Conservation (phyloP, 1,284 basidiomycete genomes). For the Ustilago cynodontis region DNA sequence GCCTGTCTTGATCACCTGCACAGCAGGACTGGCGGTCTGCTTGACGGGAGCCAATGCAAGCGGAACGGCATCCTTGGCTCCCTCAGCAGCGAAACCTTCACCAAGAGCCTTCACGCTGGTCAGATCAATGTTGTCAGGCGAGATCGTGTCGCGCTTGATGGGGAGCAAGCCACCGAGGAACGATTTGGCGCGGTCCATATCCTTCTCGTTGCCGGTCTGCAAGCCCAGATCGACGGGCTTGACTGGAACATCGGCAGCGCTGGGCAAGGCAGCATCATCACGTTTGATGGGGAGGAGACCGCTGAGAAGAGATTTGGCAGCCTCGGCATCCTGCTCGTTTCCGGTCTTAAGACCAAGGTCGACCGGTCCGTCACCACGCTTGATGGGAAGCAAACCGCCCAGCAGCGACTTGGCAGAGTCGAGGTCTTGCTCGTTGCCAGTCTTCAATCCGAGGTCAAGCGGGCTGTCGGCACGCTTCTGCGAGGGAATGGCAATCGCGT, state of each 20-base stretch:
- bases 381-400: constrained; percentile 18
- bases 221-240: constrained; percentile 17
- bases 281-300: constrained; percentile 7
- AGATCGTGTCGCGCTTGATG: constrained; percentile 41
- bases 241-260: background rate
- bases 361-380: constrained; percentile 24
- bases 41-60: constrained; percentile 25
- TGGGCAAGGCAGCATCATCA: too few relatives aligned
- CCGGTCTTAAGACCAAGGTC: constrained; percentile 21
- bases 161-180: constrained; percentile 25
- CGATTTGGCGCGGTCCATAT: constrained; percentile 19
- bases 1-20: constrained; percentile 32
- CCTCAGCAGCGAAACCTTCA: constrained; percentile 4
- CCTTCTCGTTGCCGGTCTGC: constrained; percentile 28
- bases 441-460: constrained; percentile 20
- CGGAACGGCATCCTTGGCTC: constrained; percentile 16
- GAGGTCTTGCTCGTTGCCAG: constrained; percentile 29
- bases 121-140: constrained; percentile 37
- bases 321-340: constrained; percentile 16
- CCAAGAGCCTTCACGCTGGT: constrained; percentile 21
- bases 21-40: constrained; percentile 35
- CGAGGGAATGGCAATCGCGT: constrained; percentile 8
- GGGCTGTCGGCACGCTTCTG: constrained; percentile 10
- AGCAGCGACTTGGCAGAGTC: constrained; percentile 20
- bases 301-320: constrained; percentile 14